Evolutionary conservation across 2,329 filamentous ascomycete species (phyloP), one percentile per base, ranked within the genome.

Genomic region (Claviceps sp.): DNA sequence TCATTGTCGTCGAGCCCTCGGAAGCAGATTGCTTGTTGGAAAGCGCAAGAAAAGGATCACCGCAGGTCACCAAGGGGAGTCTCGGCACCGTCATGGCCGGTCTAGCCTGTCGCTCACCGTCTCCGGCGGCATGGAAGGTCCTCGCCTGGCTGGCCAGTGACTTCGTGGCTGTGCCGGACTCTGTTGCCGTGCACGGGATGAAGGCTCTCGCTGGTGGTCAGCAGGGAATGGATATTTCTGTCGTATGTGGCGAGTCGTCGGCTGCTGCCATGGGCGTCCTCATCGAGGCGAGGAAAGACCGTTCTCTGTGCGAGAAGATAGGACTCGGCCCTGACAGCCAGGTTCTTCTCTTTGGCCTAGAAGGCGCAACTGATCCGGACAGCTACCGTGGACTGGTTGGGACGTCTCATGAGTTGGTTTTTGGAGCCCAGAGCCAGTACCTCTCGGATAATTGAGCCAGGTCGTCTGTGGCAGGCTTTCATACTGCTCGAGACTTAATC

Each of bases 101-200:
- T 1, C 24, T 56, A 8, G 54, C 56, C 26, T 57, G 54, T 22
- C 56, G 53, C 5, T 26, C 24, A 2, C 56, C 54, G 2, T 57
- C 56, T 2, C 56, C 56, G 3, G 56, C 54, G 0, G 56, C 56
- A 2, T 56, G 54, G 54, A 56, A 56, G 40, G 36, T 57, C 5
- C 36, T 57, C 20, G 13, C 38, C 5, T 57, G 56, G 56, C 51
- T 57, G 4, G 22, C 56, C 2, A 57, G 56, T 18, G 56, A 57
- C 44, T 57, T 57, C 30, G 7, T 57, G 11, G 43, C 56, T 0
- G 54, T 57, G 4, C 51, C 54, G 5, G 56, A 57, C 40, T 43
- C 30, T 1, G 41, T 50, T 9, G 56, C 56, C 4, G 42, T 56
- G 3, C 16, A 46, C 4, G 54, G 56, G 9, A 57, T 57, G 56